These are phyloP conservation scores for Zarea fungicola DNA, from an alignment of 2,329 filamentous ascomycete species.

Conservation along the genomic window DNA sequence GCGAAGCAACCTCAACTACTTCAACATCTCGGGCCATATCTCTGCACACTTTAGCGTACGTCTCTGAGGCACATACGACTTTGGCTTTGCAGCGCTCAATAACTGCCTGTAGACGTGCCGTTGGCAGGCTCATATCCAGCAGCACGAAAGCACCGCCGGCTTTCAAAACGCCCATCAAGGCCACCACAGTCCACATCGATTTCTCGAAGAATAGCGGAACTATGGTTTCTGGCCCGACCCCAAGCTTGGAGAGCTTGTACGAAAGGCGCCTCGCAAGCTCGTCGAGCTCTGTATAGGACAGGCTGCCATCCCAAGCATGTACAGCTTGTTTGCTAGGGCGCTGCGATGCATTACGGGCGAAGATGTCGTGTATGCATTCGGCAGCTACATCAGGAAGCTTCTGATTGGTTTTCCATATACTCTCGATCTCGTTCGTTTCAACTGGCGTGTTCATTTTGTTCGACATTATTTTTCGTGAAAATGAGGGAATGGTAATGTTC, in stretches of 20 bases:
- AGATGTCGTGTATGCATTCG: not conserved
- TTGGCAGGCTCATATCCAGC: constrained; percentile 20
- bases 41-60: not conserved
- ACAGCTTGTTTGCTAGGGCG: constrained; percentile 9
- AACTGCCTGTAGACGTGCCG: not conserved
- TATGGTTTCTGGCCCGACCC: constrained; percentile 5
- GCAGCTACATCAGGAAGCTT: not conserved
- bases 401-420: not conserved
- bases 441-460: not conserved
- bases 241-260: constrained; percentile 3
- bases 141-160: constrained; percentile 27
- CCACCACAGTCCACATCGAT: constrained; percentile 17
- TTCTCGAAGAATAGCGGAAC: constrained; percentile 13
- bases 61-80: constrained; percentile 5
- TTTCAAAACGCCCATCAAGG: constrained; percentile 26
- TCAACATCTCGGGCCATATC: not conserved
- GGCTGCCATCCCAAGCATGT: constrained; percentile 12
- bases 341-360: too few species aligned
- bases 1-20: not conserved
- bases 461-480: not conserved
- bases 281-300: constrained; percentile 8
- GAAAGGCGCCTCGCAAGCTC: constrained; percentile 1
- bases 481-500: not conserved
- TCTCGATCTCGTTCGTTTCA: not conserved
- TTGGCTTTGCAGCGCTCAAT: constrained; percentile 1